Base-by-base conservation (phyloP, 1,139 yeast genomes). In the Pichia norvegensis region DNA sequence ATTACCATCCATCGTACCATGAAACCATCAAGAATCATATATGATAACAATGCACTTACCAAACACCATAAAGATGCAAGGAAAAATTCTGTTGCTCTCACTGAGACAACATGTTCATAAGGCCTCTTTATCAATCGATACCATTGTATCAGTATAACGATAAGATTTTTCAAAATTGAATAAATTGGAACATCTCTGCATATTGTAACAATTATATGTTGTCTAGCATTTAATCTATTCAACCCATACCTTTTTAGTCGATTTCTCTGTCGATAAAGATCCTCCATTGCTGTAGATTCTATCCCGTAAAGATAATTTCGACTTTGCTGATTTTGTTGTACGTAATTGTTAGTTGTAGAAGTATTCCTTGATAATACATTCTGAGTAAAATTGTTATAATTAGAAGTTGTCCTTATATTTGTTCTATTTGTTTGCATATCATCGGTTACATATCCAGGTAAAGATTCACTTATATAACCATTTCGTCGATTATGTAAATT, bases 1-100 rank as follows among this genome's bases (percentile, higher is more conserved):
- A 85, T 86, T 36, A 90, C 94, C 36, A 90, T 85, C 95, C 97
- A 92, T 40, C 98, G 71, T 21, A 87, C 84, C 82, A 90, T 86
- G 36, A 92, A 69, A 0, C 96, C 95, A 60, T 90, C 97, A 36
- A 90, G 69, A 5, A 87, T 88, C 2, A 90, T 79, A 63, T 81
- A 88, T 13, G 95, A 81, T 48, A 92, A 69, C 59, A 87, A 87
- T 3, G 88, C 88, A 2, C 95, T 78, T 7, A 92, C 97, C 8
- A 85, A 62, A 61, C 97, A 83, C 94, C 94, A 84, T 16, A 84
- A 64, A 0, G 87, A 84, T 5, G 88, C 79, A 39, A 83, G 65
- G 52, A 84, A 71, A 56, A 80, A 83, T 57, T 84, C 94, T 0
- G 86, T 79, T 1, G 81, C 73, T 29, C 85, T 66, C 1, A 84